These are phyloP conservation scores for Mucor irregularis DNA, from an alignment of 371 early-diverging fungal species.

Conservation along the genomic window DNA sequence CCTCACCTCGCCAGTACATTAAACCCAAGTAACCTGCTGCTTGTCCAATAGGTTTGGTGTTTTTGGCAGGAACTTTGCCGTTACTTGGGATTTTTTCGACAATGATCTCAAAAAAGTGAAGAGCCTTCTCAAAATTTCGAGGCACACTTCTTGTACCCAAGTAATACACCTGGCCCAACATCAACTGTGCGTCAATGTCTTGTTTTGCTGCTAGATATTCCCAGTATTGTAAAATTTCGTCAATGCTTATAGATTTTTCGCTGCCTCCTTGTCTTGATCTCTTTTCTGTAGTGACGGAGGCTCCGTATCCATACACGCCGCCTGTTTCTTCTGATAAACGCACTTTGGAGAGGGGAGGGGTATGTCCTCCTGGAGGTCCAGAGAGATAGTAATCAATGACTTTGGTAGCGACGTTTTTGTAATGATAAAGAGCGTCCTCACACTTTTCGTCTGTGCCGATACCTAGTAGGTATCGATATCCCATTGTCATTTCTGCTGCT, in stretches of 20 bases:
- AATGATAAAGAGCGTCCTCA: conserved; percentile 74
- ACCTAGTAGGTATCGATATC: conserved; percentile 81
- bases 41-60: conserved; percentile 50
- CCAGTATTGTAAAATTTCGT: conserved; percentile 82
- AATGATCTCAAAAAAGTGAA: conserved; percentile 54
- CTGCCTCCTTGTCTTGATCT: conserved; percentile 16
- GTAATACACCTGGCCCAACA: conserved; percentile 80
- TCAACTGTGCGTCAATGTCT: conserved; percentile 57
- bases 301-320: conserved; percentile 81
- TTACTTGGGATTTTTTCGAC: conserved; percentile 32
- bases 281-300: conserved; percentile 49
- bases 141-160: conserved; percentile 68
- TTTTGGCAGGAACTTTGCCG: conserved; percentile 27
- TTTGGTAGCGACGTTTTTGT: conserved; percentile 79
- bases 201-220: conserved; percentile 69
- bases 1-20: conserved; percentile 94
- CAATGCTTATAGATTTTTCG: conserved; percentile 50
- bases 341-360: conserved; percentile 65
- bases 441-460: conserved; percentile 83
- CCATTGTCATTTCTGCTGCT: conserved; percentile 83
- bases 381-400: conserved; percentile 67
- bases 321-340: conserved; percentile 81
- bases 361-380: conserved; percentile 87
- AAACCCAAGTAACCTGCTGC: conserved; percentile 81
- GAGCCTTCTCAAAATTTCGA: conserved; percentile 68